Percentiles rank a stretch among this genome's conserved stretches.
These are phyloP conservation scores for Pleurotus cornucopiae DNA, from an alignment of 768 basidiomycete genomes.

Conservation along the genomic window DNA sequence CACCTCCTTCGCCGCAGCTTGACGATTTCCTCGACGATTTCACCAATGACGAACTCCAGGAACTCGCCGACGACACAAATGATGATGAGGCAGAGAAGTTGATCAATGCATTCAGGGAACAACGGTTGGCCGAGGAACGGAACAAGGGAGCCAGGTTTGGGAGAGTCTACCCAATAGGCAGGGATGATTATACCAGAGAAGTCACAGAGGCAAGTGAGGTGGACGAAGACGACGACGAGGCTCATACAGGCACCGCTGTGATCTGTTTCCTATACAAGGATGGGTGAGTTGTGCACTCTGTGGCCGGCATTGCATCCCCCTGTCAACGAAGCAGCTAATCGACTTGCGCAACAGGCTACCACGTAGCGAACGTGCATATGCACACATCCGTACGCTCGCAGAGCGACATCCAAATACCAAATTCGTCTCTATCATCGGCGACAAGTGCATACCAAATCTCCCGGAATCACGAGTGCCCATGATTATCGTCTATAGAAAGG, in stretches of 20 bases:
- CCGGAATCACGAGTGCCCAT: constrained; percentile 90
- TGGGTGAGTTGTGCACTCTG: constrained; percentile 50
- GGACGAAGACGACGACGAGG: constrained; percentile 59
- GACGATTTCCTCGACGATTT: constrained; percentile 64
- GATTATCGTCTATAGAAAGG: constrained; percentile 87
- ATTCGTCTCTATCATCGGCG: constrained; percentile 92
- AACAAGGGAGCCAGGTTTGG: constrained; percentile 73
- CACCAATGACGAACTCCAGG: constrained; percentile 57
- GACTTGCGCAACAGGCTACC: constrained; percentile 51
- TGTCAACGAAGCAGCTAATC: not conserved
- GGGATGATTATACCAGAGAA: constrained; percentile 93
- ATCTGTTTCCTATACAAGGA: constrained; percentile 96
- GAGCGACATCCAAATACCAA: constrained; percentile 86
- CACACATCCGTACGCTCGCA: constrained; percentile 70
- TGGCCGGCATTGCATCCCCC: not conserved
- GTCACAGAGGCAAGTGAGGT: constrained; percentile 89
- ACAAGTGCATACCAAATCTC: constrained; percentile 95
- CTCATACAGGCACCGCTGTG: constrained; percentile 81
- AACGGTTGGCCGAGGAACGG: constrained; percentile 61
- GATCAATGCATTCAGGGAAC: constrained; percentile 60
- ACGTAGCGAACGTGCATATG: constrained; percentile 70
- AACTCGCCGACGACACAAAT: constrained; percentile 65
- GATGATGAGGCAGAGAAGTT: constrained; percentile 77
- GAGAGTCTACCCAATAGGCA: constrained; percentile 78
- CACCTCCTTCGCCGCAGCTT: constrained; percentile 72